Base-by-base conservation (phyloP, 495 filamentous ascomycete species). In the Penicillium paradoxum region DNA sequence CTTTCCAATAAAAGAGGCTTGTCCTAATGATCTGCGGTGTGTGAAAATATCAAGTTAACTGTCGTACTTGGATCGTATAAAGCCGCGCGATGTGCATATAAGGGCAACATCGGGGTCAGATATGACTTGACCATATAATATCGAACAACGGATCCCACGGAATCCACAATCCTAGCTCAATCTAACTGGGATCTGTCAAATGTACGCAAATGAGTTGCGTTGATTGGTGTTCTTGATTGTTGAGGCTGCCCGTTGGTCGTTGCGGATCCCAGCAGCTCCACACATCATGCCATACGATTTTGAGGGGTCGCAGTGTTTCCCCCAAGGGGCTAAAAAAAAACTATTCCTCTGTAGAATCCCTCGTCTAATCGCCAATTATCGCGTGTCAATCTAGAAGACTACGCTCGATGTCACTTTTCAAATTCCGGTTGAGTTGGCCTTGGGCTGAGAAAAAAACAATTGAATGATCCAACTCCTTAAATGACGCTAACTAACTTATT, bases 351-450 rank as follows among this genome's bases (percentile, higher is more conserved):
- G 24, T 27, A 27, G 24, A 27, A 6, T 17, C 6, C 21, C 13
- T 56, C 49, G 32, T 57, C 38, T 41, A 45, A 27, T 49, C 49
- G 21, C 48, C 49, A 57, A 45, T 41, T 34, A 24, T 41, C 29
- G 21, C 41, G 19, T 36, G 10, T 30, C 27, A 46, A 32, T 53
- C 15, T 52, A 47, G 25, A 45, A 24, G 9, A 48, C 13, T 18
- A 24, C 13, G 27, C 11, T 34, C 32, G 22, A 25, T 50, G 25
- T 13, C 17, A 47, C 13, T 3, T 14, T 33, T n/a, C n/a, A n/a
- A n/a, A n/a, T n/a, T n/a, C n/a, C 14, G 41, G 17, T 33, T 53
- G 37, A 29, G 11, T 34, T 34, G 45, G 30, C 45, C 30, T 36
- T 45, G 11, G 24, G 18, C 15, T 36, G 36, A 27, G 13, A 4